Percentiles rank a stretch among this genome's conserved stretches.
phyloP scores from a whole-genome alignment of 148 eudicot species.

The Bassia scoparia region DNA sequence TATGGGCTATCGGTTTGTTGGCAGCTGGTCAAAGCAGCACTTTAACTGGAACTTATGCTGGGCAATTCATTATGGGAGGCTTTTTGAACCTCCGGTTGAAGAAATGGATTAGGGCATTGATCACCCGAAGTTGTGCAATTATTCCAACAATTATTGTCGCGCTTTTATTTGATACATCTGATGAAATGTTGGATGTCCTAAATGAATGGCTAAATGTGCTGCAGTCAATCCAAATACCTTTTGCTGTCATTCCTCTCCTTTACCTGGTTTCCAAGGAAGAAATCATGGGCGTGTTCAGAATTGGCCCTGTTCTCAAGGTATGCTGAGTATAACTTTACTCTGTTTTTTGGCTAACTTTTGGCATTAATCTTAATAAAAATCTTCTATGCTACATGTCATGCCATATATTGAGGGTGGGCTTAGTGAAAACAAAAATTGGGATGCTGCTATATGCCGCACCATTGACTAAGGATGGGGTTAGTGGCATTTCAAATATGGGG shows the following conservation, averaged over 20 bases:
- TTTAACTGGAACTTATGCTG: conserved; percentile 95
- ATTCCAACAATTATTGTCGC: conserved; percentile 91
- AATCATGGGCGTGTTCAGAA: conserved; percentile 81
- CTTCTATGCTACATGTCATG: not conserved
- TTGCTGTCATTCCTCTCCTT: conserved; percentile 91
- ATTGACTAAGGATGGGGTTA: not conserved
- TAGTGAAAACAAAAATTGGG: too few species aligned
- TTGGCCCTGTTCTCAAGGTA: conserved; percentile 80
- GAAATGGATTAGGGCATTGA: conserved; percentile 96
- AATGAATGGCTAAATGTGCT: conserved; percentile 97
- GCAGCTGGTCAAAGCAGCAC: conserved; percentile 99
- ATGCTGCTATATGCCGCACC: not conserved
- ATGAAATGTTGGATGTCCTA: conserved; percentile 60
- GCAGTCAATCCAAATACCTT: conserved; percentile 92
- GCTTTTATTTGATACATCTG: conserved; percentile 69
- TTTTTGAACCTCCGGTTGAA: conserved; percentile 69
- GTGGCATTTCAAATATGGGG: not conserved
- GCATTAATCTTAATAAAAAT: not conserved
- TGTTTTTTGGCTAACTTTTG: conserved; percentile 6
- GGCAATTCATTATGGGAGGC: conserved; percentile 98
- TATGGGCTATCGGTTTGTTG: conserved; percentile 86
- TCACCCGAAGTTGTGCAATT: conserved; percentile 89
- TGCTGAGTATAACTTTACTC: not conserved
- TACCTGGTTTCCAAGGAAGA: conserved; percentile 91
- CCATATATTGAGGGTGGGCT: not conserved